Base-by-base conservation (phyloP, 2,329 filamentous ascomycete species). In the Bipolaris gigantea region DNA sequence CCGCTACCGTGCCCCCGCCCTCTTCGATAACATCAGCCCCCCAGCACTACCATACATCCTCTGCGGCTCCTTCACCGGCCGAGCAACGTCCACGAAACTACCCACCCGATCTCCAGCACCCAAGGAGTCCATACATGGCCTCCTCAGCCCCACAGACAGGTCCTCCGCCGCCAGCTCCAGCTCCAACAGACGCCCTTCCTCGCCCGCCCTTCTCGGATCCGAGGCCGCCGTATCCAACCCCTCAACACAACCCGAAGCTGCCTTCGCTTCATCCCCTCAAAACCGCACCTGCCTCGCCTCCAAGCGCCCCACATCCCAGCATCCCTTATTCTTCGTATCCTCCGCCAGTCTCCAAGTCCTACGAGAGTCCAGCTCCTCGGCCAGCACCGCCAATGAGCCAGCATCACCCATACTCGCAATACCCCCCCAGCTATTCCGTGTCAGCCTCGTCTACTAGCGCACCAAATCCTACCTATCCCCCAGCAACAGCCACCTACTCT, bases 401-500 rank as follows among this genome's bases (percentile, higher is more conserved):
- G 23, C 72, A 73, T 15, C 71, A 74, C 30, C 73, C 74, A 15
- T 80, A 79, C 51, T 65, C 71, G 3, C 73, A 75, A 25, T 78
- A 78, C 55, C 66, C 75, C 2, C 62, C 75, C 4, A 69, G 72
- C 42, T 77, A 79, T 59, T 73, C 73, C 13, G 61, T 68, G 27
- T 74, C 76, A 13, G 70, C 76, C 2, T 70, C 76, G 16, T 62
- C 74, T 4, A 62, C 71, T 16, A 68, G 65, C 36, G 64, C 61
- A 5, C 67, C 70, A 19, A 74, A 69, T 19, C 72, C 76, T 6
- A 67, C 71, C 7, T 80, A 78, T 53, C 77, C 78, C n/a, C 64
- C 70, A 40, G 71, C 77, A 11, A 60, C 72, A n/a, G 55, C 67
- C 7, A 69, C 71, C 4, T 77, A 77, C 50, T 73, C 76, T 18